Evolutionary conservation across 2,329 filamentous ascomycete species (phyloP), one percentile per base, ranked within the genome.

Genomic region (Gaeumannomyces tritici): DNA sequence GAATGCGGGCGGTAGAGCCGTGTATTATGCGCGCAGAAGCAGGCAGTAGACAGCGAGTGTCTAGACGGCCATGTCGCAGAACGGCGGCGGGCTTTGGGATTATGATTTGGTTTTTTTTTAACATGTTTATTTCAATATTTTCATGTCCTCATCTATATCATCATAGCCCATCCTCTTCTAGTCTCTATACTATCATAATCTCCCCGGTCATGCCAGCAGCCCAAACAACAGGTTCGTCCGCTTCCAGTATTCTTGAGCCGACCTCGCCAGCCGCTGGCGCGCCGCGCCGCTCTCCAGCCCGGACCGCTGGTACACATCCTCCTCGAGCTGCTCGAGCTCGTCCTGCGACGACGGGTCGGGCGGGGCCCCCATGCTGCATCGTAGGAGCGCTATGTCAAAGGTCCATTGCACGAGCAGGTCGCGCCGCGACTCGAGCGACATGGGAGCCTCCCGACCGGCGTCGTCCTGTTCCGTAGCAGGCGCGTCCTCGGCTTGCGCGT

Each of bases 211-310:
- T 67, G 80, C 80, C 66, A 97, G 75, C 63, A 96, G 76, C 2
- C 89, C 91, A 75, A 97, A 96, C 29, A 97, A 74, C 65, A 97
- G 74, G 72, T 84, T 88, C 13, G 90, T 95, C 69, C 89, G 85
- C 77, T 89, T 90, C 86, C 90, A 95, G 73, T 95, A 96, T 61
- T 93, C 90, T 57, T 81, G 78, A 7, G 90, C 84, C 21, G 80
- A 77, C 73, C 88, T 89, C 67, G 71, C 74, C 51, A 96, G 73
- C 65, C 83, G 83, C 57, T 80, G 74, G 21, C 76, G 77, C 7
- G 73, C 75, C 13, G 78, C 73, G 31, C 81, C 78, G 4, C 81
- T 71, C 0, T 81, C 80, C 8, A 88, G 69, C 2, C 78, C 80
- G 1, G 77, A 76, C 55, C 74, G 78, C 51, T 75, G 67, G 47